Evolutionary conservation across 306 rosid species (phyloP).

Genomic region (Cicer yamashitae): DNA sequence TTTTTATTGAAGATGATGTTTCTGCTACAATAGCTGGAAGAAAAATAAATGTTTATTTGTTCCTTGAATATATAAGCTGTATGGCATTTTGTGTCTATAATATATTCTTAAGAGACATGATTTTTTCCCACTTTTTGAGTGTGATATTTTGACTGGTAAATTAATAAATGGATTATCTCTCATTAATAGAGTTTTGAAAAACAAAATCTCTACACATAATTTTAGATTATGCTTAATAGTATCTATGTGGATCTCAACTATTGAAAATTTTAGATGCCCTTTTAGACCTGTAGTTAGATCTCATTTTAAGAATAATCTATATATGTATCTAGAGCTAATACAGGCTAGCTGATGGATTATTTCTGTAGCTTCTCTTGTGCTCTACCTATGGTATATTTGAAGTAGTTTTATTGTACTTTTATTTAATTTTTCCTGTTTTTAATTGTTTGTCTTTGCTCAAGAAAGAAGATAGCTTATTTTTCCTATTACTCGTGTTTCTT

Average conservation of each 20-base stretch:
- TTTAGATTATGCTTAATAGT: conserved; percentile 10
- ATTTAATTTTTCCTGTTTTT: not conserved
- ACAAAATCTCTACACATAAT: not conserved
- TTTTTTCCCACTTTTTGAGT: not conserved
- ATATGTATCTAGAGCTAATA: not conserved
- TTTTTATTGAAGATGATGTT: not conserved
- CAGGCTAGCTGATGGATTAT: not conserved
- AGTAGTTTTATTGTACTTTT: conserved; percentile 6
- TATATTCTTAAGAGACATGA: not conserved
- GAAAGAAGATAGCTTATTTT: not conserved
- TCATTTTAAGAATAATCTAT: not conserved
- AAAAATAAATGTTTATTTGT: not conserved
- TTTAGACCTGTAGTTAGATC: not conserved
- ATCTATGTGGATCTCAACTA: conserved; percentile 12
- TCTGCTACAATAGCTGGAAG: not conserved
- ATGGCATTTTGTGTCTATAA: conserved; percentile 9
- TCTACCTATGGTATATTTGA: conserved; percentile 8
- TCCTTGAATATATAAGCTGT: conserved; percentile 22
- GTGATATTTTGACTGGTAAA: conserved; percentile 7
- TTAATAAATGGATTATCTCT: not conserved
- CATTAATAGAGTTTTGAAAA: not conserved
- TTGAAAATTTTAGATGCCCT: not conserved
- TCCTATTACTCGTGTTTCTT: not conserved
- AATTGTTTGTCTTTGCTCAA: not conserved
- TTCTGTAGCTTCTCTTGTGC: not conserved